These are phyloP conservation scores for Cyberlindnera nakhonratchasimensis DNA, from an alignment of 805 yeast genomes.

Conservation along the genomic window DNA sequence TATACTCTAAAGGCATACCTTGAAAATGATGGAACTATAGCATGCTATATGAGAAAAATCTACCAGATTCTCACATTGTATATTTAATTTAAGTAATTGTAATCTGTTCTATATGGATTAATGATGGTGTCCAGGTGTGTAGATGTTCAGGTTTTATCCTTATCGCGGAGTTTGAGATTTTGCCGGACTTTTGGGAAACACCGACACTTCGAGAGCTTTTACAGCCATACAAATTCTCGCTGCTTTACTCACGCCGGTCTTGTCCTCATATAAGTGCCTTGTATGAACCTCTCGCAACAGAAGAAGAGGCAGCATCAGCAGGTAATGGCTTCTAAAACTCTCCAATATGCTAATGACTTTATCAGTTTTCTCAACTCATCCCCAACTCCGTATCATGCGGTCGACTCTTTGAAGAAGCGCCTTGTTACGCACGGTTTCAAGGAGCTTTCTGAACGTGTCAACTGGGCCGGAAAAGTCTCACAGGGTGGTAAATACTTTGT, in stretches of 20 bases:
- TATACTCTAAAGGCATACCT: no score
- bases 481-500: slow-evolving; percentile 73
- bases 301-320: slow-evolving; percentile 1
- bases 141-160: no score
- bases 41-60: no score
- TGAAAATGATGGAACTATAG: no score
- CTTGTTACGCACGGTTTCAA: slow-evolving; percentile 62
- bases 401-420: slow-evolving; percentile 55
- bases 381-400: slow-evolving; percentile 95
- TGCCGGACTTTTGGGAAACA: not conserved
- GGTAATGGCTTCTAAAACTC: slow-evolving; percentile 16
- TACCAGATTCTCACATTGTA: no score
- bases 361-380: slow-evolving; percentile 75
- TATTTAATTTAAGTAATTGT: no score
- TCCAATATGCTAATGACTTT: slow-evolving; percentile 46
- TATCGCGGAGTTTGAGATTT: not conserved
- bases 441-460: slow-evolving; percentile 66
- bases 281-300: slow-evolving; percentile 7
- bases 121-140: no score
- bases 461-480: slow-evolving; percentile 58
- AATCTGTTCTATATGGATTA: no score
- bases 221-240: no score
- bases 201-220: not conserved
- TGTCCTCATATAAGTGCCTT: not conserved
- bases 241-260: no score